Percentiles rank a stretch among this genome's conserved stretches.
These are phyloP conservation scores for Saccharomycopsis guyanensis DNA, from an alignment of 805 yeast species.

Conservation along the genomic window DNA sequence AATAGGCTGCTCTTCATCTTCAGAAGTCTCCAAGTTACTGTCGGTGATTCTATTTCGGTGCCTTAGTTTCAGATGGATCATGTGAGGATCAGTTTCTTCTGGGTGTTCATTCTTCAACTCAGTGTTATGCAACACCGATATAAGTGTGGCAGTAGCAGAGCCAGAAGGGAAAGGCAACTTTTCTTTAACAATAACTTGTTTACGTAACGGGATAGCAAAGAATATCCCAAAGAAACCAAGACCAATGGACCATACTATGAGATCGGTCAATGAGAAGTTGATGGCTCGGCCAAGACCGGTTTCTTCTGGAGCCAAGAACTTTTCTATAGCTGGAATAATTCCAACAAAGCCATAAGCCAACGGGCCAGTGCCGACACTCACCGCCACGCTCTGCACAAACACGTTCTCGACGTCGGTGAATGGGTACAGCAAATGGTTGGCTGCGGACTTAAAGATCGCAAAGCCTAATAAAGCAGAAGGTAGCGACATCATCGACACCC, in stretches of 20 bases:
- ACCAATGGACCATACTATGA: conserved; percentile 78
- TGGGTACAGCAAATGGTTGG: conserved; percentile 31
- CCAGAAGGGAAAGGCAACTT: conserved; percentile 93
- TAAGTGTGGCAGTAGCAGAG: conserved; percentile 89
- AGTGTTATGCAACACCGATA: conserved; percentile 76
- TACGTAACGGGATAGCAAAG: conserved; percentile 83
- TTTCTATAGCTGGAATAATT: conserved; percentile 91
- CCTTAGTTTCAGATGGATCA: conserved; percentile 10
- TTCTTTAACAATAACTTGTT: conserved; percentile 80
- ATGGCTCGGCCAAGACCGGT: conserved; percentile 45
- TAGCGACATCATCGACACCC: conserved; percentile 99
- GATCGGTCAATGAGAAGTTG: conserved; percentile 38
- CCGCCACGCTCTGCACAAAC: conserved; percentile 84
- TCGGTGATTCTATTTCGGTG: background rate
- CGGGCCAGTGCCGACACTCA: conserved; percentile 97
- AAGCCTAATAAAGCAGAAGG: conserved; percentile 89
- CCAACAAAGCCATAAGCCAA: conserved; percentile 93
- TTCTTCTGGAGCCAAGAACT: conserved; percentile 72
- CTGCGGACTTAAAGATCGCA: conserved; percentile 63
- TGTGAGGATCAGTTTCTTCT: conserved; percentile 19
- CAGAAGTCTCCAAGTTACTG: background rate
- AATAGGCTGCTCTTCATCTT: background rate
- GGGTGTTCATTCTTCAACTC: conserved; percentile 30
- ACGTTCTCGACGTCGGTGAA: conserved; percentile 92
- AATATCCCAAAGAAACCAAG: conserved; percentile 92